phyloP scores from a whole-genome alignment of 2,329 filamentous ascomycete species.

The Alternaria metachromatica region DNA sequence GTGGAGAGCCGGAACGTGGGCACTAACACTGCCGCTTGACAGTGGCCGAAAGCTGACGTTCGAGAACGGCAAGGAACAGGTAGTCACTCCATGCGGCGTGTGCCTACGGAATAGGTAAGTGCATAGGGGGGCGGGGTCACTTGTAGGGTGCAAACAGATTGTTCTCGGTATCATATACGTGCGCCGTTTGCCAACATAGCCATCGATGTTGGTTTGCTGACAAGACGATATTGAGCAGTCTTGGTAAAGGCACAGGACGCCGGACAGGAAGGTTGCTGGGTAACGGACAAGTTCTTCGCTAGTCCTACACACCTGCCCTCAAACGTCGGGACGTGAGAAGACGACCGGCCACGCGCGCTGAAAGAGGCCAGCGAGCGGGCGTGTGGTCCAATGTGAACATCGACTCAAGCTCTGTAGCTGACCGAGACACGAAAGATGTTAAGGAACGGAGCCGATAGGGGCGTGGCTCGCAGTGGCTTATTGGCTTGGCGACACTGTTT shows the following conservation, averaged over 20 bases:
- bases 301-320: not conserved
- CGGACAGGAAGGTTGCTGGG: not conserved
- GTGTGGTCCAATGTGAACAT: constrained; percentile 5
- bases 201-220: constrained; percentile 7
- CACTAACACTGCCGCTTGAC: constrained; percentile 1
- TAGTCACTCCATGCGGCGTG: not conserved
- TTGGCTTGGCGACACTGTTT: constrained; percentile 23
- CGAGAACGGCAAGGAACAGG: not conserved
- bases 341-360: not conserved
- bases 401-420: constrained; percentile 9
- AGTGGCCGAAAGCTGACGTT: not conserved
- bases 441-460: constrained; percentile 19
- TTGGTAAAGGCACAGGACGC: constrained; percentile 4
- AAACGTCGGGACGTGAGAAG: not conserved
- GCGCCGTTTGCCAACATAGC: not conserved
- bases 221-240: constrained; percentile 10
- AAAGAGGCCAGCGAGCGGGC: not conserved
- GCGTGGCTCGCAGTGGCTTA: constrained; percentile 19
- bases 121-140: not conserved
- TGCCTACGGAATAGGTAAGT: not conserved
- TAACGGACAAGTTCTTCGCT: constrained; percentile 5
- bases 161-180: not conserved
- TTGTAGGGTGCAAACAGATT: not conserved
- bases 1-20: constrained; percentile 11
- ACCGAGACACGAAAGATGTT: constrained; percentile 1